phyloP scores from a whole-genome alignment of 169 alveolate genomes.

The Cryptosporidium meleagridis region DNA sequence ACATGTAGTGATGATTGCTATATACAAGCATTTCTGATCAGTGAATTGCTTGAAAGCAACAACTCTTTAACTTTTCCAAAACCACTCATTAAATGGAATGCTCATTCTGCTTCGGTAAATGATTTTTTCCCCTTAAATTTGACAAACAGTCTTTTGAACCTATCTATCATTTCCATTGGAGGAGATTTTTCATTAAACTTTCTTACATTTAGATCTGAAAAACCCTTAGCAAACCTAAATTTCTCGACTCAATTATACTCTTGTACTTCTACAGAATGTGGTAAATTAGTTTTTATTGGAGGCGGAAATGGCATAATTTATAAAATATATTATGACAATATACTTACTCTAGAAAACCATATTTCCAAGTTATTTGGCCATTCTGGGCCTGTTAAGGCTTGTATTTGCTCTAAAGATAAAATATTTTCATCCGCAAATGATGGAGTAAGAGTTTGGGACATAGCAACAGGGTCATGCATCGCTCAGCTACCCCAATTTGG shows the following conservation, averaged over 20 bases:
- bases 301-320: slow-evolving; percentile 42
- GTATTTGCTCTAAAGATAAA: not conserved
- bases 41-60: slow-evolving; percentile 40
- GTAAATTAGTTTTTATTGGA: slow-evolving; percentile 23
- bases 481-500: slow-evolving; percentile 63
- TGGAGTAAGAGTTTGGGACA: slow-evolving; percentile 62
- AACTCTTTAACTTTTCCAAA: slow-evolving; percentile 15
- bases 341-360: no score
- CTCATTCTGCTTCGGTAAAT: slow-evolving; percentile 40
- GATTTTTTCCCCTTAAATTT: slow-evolving; percentile 6
- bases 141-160: not conserved
- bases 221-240: slow-evolving; percentile 29
- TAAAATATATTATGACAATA: not conserved
- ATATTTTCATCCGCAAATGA: slow-evolving; percentile 56
- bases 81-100: slow-evolving; percentile 48
- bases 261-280: slow-evolving; percentile 38
- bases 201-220: slow-evolving; percentile 17
- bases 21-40: slow-evolving; percentile 40
- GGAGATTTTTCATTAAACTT: slow-evolving; percentile 46
- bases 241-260: slow-evolving; percentile 14
- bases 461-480: slow-evolving; percentile 27
- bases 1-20: slow-evolving; percentile 58
- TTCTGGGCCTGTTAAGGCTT: slow-evolving; percentile 37
- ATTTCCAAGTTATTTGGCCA: slow-evolving; percentile 38
- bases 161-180: slow-evolving; percentile 34